Conservation (phyloP, 352 stramenopile genomes). For the Pythium pectinolyticum region DNA sequence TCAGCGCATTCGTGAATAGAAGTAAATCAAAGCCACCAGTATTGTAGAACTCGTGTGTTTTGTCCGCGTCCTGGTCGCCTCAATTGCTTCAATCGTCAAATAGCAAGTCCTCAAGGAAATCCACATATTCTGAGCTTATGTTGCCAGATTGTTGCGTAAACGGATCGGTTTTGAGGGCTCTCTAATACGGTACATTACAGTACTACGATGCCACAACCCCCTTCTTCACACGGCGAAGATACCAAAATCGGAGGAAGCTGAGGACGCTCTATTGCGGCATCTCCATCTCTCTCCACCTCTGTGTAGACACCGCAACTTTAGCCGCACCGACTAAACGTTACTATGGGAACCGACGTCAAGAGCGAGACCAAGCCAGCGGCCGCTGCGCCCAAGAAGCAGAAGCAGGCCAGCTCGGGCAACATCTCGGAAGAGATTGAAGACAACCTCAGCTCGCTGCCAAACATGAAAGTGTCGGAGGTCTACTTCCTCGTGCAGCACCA, state of each 20-base stretch:
- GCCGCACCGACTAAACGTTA: neutral
- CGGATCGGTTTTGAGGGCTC: neutral
- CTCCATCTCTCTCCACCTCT: conserved; percentile 1
- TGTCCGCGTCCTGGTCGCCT: too few species aligned
- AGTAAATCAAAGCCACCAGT: neutral
- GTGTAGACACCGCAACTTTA: too few species aligned
- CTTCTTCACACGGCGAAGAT: conserved; percentile 15
- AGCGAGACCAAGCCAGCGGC: conserved; percentile 14
- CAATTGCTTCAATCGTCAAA: too few species aligned
- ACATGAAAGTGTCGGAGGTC: conserved; percentile 76
- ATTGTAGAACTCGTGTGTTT: neutral
- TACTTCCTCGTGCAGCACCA: conserved; percentile 82
- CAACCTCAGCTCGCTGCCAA: conserved; percentile 68
- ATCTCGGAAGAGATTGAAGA: conserved; percentile 89
- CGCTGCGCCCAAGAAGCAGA: conserved; percentile 42
- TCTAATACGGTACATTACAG: neutral
- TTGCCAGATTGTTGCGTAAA: conserved; percentile 4
- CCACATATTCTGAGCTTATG: too few species aligned
- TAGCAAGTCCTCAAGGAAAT: too few species aligned
- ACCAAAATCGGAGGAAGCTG: conserved; percentile 1
- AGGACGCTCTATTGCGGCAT: neutral
- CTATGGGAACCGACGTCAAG: conserved; percentile 25
- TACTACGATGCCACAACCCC: conserved; percentile 3
- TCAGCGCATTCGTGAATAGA: neutral
- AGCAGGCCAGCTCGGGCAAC: conserved; percentile 77